phyloP scores from a whole-genome alignment of 164 flowering plant genomes.

The Taxillus chinensis region DNA sequence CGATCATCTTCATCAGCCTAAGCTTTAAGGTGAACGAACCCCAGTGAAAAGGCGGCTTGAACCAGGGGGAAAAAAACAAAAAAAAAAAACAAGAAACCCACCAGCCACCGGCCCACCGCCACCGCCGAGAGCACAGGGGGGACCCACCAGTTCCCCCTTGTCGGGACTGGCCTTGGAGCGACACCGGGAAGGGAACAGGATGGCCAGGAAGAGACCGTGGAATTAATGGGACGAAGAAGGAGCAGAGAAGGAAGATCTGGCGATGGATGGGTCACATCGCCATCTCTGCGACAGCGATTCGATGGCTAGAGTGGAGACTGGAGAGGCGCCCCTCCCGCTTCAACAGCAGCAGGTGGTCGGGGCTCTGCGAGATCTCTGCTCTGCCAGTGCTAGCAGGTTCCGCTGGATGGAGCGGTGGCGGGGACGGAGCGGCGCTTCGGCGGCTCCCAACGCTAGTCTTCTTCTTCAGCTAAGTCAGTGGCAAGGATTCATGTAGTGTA shows the following conservation, averaged over 20 bases:
- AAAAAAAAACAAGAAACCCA: too few relatives aligned
- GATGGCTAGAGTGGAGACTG: too few relatives aligned
- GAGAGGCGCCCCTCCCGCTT: constrained; percentile 76
- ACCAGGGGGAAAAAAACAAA: too few relatives aligned
- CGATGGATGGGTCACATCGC: constrained; percentile 35
- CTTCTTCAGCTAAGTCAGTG: too few relatives aligned
- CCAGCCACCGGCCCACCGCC: constrained; percentile 50
- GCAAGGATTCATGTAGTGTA: too few relatives aligned
- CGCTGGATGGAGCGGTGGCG: too few relatives aligned
- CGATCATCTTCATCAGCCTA: too few relatives aligned
- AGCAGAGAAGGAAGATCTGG: constrained; percentile 67
- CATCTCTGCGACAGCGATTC: constrained; percentile 44
- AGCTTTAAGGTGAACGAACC: too few relatives aligned
- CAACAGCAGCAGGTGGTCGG: constrained; percentile 88
- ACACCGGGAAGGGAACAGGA: constrained; percentile 54
- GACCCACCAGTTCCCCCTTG: constrained; percentile 65
- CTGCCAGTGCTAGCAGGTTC: constrained; percentile 77
- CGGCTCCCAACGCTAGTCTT: too few relatives aligned
- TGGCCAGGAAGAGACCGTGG: constrained; percentile 49
- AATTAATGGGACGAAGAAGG: constrained; percentile 57
- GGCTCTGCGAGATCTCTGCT: constrained; percentile 80
- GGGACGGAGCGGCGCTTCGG: too few relatives aligned
- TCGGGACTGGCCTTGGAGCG: constrained; percentile 10
- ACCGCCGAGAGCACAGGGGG: constrained; percentile 36
- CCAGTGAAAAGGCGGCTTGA: too few relatives aligned